These are phyloP conservation scores for Fragilaria crotonensis DNA, from an alignment of 108 stramenopile genomes.

Conservation along the genomic window DNA sequence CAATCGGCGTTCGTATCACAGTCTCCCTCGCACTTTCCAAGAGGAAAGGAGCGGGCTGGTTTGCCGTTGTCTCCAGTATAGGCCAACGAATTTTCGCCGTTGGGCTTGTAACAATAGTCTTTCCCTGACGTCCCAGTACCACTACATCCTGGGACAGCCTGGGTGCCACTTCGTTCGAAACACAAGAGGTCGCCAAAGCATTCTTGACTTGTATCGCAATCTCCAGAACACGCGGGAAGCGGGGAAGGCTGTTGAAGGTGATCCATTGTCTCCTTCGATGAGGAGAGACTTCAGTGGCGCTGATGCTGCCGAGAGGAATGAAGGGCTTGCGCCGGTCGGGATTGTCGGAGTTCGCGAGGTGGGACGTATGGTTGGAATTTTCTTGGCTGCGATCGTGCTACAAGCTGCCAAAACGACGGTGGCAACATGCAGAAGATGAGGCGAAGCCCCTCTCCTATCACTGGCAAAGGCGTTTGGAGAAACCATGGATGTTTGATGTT, in stretches of 20 bases:
- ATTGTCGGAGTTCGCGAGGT: no score
- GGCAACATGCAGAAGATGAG: no score
- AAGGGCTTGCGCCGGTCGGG: not conserved
- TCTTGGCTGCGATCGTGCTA: no score
- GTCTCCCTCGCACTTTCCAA: constrained; percentile 48
- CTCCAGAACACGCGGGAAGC: not conserved
- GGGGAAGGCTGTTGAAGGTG: not conserved
- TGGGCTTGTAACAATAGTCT: constrained; percentile 14
- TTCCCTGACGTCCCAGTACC: constrained; percentile 5
- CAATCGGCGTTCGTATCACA: constrained; percentile 57
- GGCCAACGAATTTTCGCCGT: not conserved
- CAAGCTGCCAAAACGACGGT: no score
- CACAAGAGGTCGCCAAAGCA: constrained; percentile 7
- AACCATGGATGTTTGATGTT: not conserved
- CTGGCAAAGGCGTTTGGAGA: no score
- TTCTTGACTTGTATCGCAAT: not conserved
- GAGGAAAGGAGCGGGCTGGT: constrained; percentile 16
- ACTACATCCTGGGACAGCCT: constrained; percentile 16
- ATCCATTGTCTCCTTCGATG: constrained; percentile 2
- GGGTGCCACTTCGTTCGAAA: constrained; percentile 8
- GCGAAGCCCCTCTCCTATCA: no score
- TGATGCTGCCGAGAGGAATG: no score
- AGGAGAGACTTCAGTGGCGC: not conserved
- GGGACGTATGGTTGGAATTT: no score
- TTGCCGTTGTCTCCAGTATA: not conserved